These are phyloP conservation scores for Ogataea minuta DNA, from an alignment of 805 yeast species.

Conservation along the genomic window DNA sequence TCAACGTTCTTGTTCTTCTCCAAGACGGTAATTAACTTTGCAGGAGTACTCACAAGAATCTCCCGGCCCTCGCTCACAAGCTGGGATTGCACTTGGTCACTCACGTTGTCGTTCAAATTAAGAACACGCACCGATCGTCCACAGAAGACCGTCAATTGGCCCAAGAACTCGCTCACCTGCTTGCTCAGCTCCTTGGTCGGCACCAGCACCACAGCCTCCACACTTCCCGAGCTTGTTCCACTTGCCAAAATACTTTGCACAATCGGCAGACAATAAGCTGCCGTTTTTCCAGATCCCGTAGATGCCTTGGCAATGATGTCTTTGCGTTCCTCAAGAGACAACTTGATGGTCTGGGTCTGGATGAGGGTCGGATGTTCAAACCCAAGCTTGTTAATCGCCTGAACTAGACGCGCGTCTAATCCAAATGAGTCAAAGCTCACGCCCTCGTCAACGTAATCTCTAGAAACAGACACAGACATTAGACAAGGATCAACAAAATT, in stretches of 20 bases:
- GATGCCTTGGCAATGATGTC: slow-evolving; percentile 92
- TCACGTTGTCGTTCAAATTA: slow-evolving; percentile 60
- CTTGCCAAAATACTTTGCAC: slow-evolving; percentile 66
- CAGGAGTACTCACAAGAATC: slow-evolving; percentile 83
- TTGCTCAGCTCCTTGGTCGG: slow-evolving; percentile 91
- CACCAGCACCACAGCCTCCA: slow-evolving; percentile 71
- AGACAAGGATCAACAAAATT: slow-evolving; percentile 15
- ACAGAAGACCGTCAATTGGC: slow-evolving; percentile 67
- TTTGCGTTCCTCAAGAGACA: slow-evolving; percentile 85
- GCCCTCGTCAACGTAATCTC: slow-evolving; percentile 69
- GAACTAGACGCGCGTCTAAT: slow-evolving; percentile 78
- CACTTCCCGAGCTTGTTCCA: slow-evolving; percentile 31
- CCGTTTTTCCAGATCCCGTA: slow-evolving; percentile 96
- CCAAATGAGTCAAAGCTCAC: slow-evolving; percentile 71
- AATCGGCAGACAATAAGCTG: slow-evolving; percentile 86
- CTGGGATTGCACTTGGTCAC: slow-evolving; percentile 69
- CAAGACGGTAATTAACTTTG: slow-evolving; percentile 59
- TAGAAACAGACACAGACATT: slow-evolving; percentile 49
- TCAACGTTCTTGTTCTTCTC: slow-evolving; percentile 47
- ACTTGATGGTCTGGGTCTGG: slow-evolving; percentile 87
- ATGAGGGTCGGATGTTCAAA: slow-evolving; percentile 85
- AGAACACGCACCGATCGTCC: slow-evolving; percentile 60
- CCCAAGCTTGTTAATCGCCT: slow-evolving; percentile 79
- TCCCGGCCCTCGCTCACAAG: slow-evolving; percentile 74
- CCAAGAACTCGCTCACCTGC: slow-evolving; percentile 74